A percentile compares a stretch with the other conserved stretches of the same genome.
Evolutionary conservation across 1,139 yeast species (phyloP).

Genomic region (Pichia sp.): DNA sequence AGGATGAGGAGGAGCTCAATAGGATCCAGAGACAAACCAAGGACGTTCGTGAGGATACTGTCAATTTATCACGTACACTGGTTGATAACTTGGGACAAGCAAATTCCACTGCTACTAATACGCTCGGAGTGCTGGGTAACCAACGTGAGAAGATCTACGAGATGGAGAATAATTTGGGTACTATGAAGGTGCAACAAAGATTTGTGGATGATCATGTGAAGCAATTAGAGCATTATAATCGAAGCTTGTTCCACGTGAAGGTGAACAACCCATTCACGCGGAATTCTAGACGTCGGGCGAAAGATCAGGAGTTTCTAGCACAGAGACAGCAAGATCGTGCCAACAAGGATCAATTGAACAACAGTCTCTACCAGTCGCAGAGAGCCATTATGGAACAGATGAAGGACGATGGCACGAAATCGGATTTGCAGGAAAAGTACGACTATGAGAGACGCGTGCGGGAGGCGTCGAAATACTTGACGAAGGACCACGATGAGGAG

Average conservation of each 20-base stretch:
- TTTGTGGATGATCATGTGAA: constrained; percentile 80
- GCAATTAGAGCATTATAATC: constrained; percentile 71
- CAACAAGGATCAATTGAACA: constrained; percentile 22
- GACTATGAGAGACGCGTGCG: constrained; percentile 42
- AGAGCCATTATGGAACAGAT: constrained; percentile 21
- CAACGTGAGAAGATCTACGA: constrained; percentile 81
- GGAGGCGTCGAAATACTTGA: constrained; percentile 32
- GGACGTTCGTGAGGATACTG: constrained; percentile 57
- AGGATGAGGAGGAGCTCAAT: constrained; percentile 79
- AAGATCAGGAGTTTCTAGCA: constrained; percentile 64
- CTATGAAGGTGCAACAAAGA: constrained; percentile 75
- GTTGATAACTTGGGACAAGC: constrained; percentile 87
- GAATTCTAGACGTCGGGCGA: constrained; percentile 65
- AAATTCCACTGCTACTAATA: constrained; percentile 82
- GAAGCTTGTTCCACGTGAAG: constrained; percentile 80
- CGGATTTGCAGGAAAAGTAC: constrained; percentile 38
- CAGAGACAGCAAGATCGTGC: constrained; percentile 36
- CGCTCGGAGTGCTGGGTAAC: constrained; percentile 86
- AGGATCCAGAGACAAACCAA: constrained; percentile 80
- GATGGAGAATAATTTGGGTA: constrained; percentile 68
- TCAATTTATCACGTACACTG: constrained; percentile 80
- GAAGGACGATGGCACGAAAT: constrained; percentile 13
- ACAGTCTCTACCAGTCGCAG: constrained; percentile 22
- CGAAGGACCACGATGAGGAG: constrained; percentile 38
- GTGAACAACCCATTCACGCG: constrained; percentile 82